Evolutionary conservation across 2,329 filamentous ascomycete species (phyloP).

Genomic region (Stachybotrys chlorohalonatus): DNA sequence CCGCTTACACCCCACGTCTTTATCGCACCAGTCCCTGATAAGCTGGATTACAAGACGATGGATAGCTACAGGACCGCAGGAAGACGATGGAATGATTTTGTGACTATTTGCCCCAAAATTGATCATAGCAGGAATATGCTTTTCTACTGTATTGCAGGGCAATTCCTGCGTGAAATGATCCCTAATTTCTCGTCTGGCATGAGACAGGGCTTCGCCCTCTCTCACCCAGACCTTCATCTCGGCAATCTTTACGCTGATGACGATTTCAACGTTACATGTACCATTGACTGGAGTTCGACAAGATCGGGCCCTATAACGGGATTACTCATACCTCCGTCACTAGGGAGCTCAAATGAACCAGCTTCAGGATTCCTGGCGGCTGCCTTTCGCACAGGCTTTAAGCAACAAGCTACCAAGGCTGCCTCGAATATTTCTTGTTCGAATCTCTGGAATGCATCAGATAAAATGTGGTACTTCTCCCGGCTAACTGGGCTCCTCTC

Average conservation of each 20-base stretch:
- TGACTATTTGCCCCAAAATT: conserved; percentile 7
- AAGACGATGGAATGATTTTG: conserved; percentile 3
- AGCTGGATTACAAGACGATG: conserved; percentile 10
- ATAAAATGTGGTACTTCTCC: conserved; percentile 7
- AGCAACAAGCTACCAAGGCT: neutral
- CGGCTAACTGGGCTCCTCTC: conserved; percentile 8
- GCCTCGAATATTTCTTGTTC: neutral
- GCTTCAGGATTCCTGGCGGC: conserved; percentile 1
- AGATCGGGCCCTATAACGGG: conserved; percentile 8
- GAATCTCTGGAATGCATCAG: conserved; percentile 2
- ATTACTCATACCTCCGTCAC: conserved; percentile 5
- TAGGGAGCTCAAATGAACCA: conserved; percentile 1
- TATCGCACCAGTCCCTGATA: conserved; percentile 16
- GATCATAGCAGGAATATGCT: conserved; percentile 12
- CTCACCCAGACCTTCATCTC: conserved; percentile 14
- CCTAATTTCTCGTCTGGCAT: conserved; percentile 5
- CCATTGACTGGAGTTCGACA: conserved; percentile 16
- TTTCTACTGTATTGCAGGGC: conserved; percentile 10
- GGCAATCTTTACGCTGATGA: conserved; percentile 16
- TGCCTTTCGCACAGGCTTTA: conserved; percentile 6
- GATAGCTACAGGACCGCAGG: conserved; percentile 6
- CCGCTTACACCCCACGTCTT: conserved; percentile 14
- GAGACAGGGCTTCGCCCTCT: conserved; percentile 4
- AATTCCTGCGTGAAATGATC: conserved; percentile 16
- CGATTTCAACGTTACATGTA: conserved; percentile 11